phyloP scores from a whole-genome alignment of 2,329 filamentous ascomycete genomes.

The Phoma herbarum region DNA sequence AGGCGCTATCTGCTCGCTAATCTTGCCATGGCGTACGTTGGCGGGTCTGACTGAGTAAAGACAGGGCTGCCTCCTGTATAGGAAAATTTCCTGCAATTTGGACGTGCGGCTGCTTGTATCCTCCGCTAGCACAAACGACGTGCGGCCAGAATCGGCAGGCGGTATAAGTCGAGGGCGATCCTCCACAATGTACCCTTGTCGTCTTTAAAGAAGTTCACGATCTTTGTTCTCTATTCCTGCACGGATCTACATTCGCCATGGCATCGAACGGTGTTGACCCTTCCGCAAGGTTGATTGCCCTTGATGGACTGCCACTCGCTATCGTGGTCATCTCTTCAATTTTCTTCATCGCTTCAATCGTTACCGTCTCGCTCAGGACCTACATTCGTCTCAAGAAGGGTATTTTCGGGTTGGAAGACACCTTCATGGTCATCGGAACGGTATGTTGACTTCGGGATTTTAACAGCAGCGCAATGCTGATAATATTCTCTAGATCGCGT shows the following conservation, averaged over 20 bases:
- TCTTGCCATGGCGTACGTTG: background rate
- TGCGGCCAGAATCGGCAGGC: background rate
- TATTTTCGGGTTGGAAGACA: slow-evolving; percentile 31
- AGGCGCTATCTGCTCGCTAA: background rate
- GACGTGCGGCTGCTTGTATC: background rate
- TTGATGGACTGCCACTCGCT: slow-evolving; percentile 30
- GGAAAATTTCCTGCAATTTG: background rate
- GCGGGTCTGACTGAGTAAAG: background rate
- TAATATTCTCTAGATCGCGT: slow-evolving; percentile 21
- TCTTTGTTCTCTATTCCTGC: background rate
- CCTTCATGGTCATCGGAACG: slow-evolving; percentile 27
- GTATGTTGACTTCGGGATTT: slow-evolving; percentile 13
- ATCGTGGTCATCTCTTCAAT: slow-evolving; percentile 27
- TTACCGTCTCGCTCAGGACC: slow-evolving; percentile 29
- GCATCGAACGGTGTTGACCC: slow-evolving; percentile 23
- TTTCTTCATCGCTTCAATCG: slow-evolving; percentile 26
- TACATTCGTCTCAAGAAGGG: slow-evolving; percentile 28
- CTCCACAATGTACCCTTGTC: background rate
- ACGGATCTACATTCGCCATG: slow-evolving; percentile 11
- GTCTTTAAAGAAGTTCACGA: background rate
- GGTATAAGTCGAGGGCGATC: background rate
- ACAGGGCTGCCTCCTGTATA: background rate
- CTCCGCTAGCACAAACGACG: background rate
- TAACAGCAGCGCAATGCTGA: background rate
- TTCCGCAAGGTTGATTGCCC: slow-evolving; percentile 21